Evolutionary conservation across 148 eudicot species (phyloP).

Genomic region (Arctostaphylos glauca): DNA sequence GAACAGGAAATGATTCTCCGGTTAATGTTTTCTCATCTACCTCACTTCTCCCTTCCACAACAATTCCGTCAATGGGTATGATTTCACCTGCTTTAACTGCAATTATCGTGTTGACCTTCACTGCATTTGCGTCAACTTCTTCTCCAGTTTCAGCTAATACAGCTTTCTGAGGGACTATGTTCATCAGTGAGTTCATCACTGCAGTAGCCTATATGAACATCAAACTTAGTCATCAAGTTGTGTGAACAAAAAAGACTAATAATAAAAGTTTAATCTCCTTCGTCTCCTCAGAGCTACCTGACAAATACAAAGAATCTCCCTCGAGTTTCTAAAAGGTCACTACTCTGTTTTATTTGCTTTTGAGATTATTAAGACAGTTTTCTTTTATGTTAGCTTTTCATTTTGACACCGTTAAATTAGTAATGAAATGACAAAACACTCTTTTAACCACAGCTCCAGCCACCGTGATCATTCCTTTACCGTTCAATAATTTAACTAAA

Average conservation of each 20-base stretch:
- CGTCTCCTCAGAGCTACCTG: no score
- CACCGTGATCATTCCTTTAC: neutral
- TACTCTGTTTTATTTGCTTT: neutral
- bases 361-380: neutral
- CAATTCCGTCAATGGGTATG: slow-evolving; percentile 66
- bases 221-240: neutral
- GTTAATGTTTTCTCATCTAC: slow-evolving; percentile 89
- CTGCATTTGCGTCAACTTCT: slow-evolving; percentile 46
- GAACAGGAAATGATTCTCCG: slow-evolving; percentile 84
- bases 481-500: neutral
- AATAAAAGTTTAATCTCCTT: neutral
- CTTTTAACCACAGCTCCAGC: neutral
- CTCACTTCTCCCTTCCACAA: slow-evolving; percentile 65
- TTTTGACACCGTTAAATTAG: neutral
- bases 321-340: no score
- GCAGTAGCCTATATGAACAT: slow-evolving; percentile 42
- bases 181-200: slow-evolving; percentile 56
- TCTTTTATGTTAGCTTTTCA: neutral
- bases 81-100: slow-evolving; percentile 62
- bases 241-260: neutral
- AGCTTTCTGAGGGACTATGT: slow-evolving; percentile 58
- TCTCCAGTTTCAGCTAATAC: slow-evolving; percentile 56
- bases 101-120: slow-evolving; percentile 38
- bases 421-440: neutral
- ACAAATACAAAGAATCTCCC: no score